These are phyloP conservation scores for Aspergillus sp. DNA, from an alignment of 2,329 filamentous ascomycete genomes.

Conservation along the genomic window DNA sequence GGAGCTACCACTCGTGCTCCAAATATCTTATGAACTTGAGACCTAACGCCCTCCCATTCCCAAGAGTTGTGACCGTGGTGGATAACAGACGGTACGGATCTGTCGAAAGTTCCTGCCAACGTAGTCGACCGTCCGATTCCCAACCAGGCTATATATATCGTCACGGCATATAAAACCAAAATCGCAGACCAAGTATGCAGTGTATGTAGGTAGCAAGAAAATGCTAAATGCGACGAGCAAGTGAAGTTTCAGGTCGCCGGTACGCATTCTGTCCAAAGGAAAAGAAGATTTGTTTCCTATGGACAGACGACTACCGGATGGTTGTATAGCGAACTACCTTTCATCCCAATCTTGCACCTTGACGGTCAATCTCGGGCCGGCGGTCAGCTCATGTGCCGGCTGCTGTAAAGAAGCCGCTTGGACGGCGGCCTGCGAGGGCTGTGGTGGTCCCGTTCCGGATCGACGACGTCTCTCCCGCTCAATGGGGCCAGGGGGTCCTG, in stretches of 20 bases:
- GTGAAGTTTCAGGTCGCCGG: background rate
- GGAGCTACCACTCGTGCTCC: background rate
- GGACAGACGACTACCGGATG: background rate
- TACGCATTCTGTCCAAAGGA: background rate
- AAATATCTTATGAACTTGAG: background rate
- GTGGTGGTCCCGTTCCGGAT: constrained; percentile 59
- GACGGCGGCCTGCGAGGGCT: constrained; percentile 38
- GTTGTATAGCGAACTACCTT: constrained; percentile 18
- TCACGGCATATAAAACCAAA: constrained; percentile 24
- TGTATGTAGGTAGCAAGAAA: constrained; percentile 6
- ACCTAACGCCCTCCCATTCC: constrained; percentile 13
- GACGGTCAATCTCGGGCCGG: constrained; percentile 30
- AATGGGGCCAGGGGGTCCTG: constrained; percentile 42
- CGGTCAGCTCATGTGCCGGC: constrained; percentile 29
- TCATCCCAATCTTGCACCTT: constrained; percentile 41
- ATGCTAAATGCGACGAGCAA: constrained; percentile 5
- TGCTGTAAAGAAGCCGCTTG: constrained; percentile 36
- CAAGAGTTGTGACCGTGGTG: background rate
- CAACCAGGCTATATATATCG: constrained; percentile 24
- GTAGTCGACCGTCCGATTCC: constrained; percentile 4
- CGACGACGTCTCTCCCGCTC: constrained; percentile 62
- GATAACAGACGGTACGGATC: background rate
- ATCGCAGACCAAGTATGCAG: constrained; percentile 14
- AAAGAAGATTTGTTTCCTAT: background rate
- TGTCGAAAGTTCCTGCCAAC: background rate